Evolutionary conservation across 2,329 filamentous ascomycete species (phyloP).

Genomic region (Scleromitrula shiraiana): DNA sequence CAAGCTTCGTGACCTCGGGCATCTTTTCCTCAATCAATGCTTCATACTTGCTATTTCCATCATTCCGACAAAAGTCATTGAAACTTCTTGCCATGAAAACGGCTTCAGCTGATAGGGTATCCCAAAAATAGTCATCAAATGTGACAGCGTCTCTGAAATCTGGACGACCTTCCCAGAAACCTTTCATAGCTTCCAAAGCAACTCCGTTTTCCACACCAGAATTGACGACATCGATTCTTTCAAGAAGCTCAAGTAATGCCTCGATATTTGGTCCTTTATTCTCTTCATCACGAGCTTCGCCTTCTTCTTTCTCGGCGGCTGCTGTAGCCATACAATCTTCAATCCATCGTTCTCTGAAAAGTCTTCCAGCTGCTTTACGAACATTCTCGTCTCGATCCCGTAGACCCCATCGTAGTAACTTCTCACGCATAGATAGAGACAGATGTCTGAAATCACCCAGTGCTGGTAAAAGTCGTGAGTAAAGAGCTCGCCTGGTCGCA

Average conservation of each 20-base stretch:
- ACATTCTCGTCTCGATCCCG: constrained; percentile 92
- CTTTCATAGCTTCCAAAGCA: constrained; percentile 86
- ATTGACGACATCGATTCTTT: constrained; percentile 88
- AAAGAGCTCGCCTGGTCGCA: constrained; percentile 75
- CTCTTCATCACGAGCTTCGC: constrained; percentile 36
- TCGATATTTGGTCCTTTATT: constrained; percentile 62
- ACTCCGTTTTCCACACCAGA: constrained; percentile 86
- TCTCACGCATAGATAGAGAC: constrained; percentile 89
- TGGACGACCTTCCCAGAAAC: constrained; percentile 90
- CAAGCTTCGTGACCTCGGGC: constrained; percentile 86
- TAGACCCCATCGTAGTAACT: constrained; percentile 88
- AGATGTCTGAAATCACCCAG: constrained; percentile 92
- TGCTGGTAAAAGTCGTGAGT: constrained; percentile 76
- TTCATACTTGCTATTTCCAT: constrained; percentile 67
- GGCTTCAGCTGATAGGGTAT: constrained; percentile 73
- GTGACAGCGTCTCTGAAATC: constrained; percentile 67
- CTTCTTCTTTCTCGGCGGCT: constrained; percentile 49
- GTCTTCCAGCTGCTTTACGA: constrained; percentile 77
- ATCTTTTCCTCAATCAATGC: constrained; percentile 82
- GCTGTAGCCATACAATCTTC: constrained; percentile 76
- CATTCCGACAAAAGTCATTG: constrained; percentile 81
- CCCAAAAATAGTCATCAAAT: constrained; percentile 72
- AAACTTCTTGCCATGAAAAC: constrained; percentile 87
- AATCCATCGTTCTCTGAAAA: constrained; percentile 96
- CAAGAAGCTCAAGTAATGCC: constrained; percentile 81